These are phyloP conservation scores for Boletus subcaerulescens DNA, from an alignment of 768 basidiomycete species.

Conservation along the genomic window DNA sequence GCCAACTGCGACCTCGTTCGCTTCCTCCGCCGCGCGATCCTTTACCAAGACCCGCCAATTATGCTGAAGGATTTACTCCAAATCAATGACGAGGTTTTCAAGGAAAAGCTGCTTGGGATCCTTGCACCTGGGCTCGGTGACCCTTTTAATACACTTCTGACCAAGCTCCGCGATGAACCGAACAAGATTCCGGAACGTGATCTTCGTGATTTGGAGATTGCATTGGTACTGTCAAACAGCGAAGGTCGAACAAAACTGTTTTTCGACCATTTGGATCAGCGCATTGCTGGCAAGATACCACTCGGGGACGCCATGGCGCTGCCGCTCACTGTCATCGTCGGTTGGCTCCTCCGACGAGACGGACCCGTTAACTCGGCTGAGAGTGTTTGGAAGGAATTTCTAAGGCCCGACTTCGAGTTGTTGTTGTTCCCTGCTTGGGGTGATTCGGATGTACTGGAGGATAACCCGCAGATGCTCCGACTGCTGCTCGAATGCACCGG, in stretches of 20 bases:
- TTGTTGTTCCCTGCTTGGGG: slow-evolving; percentile 4
- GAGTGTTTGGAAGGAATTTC: background rate
- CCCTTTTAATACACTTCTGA: background rate
- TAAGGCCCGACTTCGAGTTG: background rate
- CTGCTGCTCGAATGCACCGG: background rate
- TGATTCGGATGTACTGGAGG: slow-evolving; percentile 1
- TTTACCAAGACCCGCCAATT: too few relatives aligned
- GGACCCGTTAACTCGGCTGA: background rate
- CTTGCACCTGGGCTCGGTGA: slow-evolving; percentile 2
- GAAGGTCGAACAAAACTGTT: background rate
- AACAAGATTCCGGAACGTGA: slow-evolving; percentile 3
- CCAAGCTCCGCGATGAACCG: background rate
- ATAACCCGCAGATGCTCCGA: slow-evolving; percentile 5
- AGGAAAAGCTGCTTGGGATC: background rate
- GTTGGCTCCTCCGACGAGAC: slow-evolving; percentile 8
- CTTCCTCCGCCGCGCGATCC: too few relatives aligned
- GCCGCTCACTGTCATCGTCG: background rate
- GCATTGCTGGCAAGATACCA: background rate
- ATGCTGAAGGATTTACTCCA: background rate
- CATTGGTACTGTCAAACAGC: background rate
- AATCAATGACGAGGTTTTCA: background rate
- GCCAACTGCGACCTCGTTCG: too few relatives aligned
- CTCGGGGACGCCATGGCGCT: background rate
- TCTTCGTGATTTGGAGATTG: slow-evolving; percentile 4
- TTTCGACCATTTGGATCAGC: background rate